Evolutionary conservation across 2,329 filamentous ascomycete species (phyloP).

Genomic region (Ophiostoma sp.): DNA sequence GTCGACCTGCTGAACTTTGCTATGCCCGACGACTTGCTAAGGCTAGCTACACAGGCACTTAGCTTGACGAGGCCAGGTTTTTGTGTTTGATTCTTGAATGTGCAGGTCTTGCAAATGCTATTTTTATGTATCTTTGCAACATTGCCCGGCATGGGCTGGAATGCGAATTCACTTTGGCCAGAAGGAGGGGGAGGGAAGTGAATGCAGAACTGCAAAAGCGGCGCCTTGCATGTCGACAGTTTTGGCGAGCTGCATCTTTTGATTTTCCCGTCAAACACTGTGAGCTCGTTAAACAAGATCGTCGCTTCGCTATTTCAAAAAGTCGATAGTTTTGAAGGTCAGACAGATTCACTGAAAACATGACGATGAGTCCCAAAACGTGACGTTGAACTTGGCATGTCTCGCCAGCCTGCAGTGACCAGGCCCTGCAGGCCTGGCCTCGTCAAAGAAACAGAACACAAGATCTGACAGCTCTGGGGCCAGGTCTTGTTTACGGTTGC

Average conservation of each 20-base stretch:
- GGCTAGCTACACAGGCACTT: neutral
- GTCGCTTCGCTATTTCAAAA: neutral
- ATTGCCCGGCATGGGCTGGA: neutral
- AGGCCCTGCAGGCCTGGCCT: neutral
- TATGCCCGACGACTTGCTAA: neutral
- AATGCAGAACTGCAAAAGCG: neutral
- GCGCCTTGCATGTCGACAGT: neutral
- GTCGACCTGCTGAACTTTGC: neutral
- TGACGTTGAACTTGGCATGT: neutral
- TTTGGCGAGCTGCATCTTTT: neutral
- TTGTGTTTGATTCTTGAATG: neutral
- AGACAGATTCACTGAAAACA: neutral
- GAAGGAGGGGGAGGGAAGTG: neutral
- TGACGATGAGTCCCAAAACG: neutral
- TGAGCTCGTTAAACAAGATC: neutral
- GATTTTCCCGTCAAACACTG: neutral
- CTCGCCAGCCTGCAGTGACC: neutral
- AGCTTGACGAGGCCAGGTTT: neutral
- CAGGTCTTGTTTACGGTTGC: conserved; percentile 3
- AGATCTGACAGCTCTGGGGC: neutral
- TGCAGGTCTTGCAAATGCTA: neutral
- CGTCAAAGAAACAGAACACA: conserved; percentile 1
- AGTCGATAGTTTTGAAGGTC: neutral
- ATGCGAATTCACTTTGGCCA: neutral
- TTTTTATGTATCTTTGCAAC: neutral